Percentiles rank a stretch among this genome's conserved stretches.
Evolutionary conservation across 2,329 filamentous ascomycete species (phyloP).

Genomic region (Xylaria sp.): DNA sequence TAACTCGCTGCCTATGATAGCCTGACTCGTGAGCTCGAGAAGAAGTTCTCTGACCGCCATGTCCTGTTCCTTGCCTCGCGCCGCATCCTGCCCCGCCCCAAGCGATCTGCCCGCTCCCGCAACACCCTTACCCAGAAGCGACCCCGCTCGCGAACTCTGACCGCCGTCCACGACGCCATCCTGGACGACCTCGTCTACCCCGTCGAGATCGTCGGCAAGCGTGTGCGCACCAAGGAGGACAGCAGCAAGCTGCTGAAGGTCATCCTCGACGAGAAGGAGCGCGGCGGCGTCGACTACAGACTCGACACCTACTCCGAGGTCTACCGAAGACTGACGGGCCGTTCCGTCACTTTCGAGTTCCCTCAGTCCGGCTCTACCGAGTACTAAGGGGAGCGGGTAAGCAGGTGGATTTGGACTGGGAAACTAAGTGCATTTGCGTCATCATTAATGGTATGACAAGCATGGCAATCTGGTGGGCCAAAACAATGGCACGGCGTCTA

Average conservation of each 20-base stretch:
- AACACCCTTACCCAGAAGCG: conserved; percentile 98
- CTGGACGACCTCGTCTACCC: conserved; percentile 98
- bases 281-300: conserved; percentile 97
- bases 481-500: conserved; percentile 54
- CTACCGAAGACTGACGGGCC: conserved; percentile 96
- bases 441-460: conserved; percentile 31
- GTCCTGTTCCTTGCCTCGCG: conserved; percentile 98
- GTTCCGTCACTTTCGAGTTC: conserved; percentile 98
- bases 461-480: conserved; percentile 37
- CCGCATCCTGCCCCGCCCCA: conserved; percentile 97
- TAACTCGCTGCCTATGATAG: conserved; percentile 51
- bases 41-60: conserved; percentile 99
- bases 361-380: conserved; percentile 79
- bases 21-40: conserved; percentile 99
- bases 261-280: conserved; percentile 99
- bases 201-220: conserved; percentile 99
- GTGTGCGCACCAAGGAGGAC: conserved; percentile 97
- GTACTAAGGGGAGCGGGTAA: conserved; percentile 65
- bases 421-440: conserved; percentile 28
- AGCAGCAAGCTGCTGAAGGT: conserved; percentile 98
- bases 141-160: conserved; percentile 95
- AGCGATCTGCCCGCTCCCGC: conserved; percentile 96
- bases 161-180: conserved; percentile 98
- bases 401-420: conserved; percentile 24
- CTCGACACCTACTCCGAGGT: conserved; percentile 99